phyloP scores from a whole-genome alignment of 331 rosid genomes.

The Saraca asoca region DNA sequence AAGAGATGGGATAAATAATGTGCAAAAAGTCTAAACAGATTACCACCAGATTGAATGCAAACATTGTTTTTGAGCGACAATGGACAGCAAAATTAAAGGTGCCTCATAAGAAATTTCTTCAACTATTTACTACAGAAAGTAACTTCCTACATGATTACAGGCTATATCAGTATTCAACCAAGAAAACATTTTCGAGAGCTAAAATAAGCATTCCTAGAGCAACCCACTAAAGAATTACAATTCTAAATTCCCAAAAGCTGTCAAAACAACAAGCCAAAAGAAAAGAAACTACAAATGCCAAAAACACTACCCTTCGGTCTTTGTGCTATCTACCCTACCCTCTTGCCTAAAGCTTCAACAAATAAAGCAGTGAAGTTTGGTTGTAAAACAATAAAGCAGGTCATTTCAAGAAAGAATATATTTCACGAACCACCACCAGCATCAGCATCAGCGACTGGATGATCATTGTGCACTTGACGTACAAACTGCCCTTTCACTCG shows the following conservation, averaged over 20 bases:
- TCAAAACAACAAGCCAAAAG: slow-evolving; percentile 27
- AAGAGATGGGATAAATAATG: too few relatives aligned
- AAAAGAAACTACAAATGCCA: slow-evolving; percentile 15
- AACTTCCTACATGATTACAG: slow-evolving; percentile 17
- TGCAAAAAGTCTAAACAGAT: too few relatives aligned
- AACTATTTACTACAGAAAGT: not conserved
- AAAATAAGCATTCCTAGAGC: slow-evolving; percentile 21
- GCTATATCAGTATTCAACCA: slow-evolving; percentile 13
- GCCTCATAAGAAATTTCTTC: not conserved
- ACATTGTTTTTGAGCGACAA: not conserved
- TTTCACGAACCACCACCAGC: slow-evolving; percentile 44
- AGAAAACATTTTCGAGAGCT: slow-evolving; percentile 21
- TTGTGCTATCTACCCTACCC: slow-evolving; percentile 27
- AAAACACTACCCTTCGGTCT: slow-evolving; percentile 10
- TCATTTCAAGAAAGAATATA: not conserved
- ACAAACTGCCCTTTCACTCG: slow-evolving; percentile 80
- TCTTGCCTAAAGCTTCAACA: slow-evolving; percentile 11
- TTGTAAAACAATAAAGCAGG: slow-evolving; percentile 20
- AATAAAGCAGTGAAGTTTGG: not conserved
- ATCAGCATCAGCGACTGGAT: slow-evolving; percentile 28
- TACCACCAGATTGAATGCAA: not conserved
- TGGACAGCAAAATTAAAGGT: slow-evolving; percentile 7
- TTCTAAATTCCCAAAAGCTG: slow-evolving; percentile 17
- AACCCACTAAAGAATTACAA: slow-evolving; percentile 36
- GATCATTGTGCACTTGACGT: slow-evolving; percentile 47